Evolutionary conservation across 2,329 filamentous ascomycete genomes (phyloP), one percentile per base, ranked within the genome.

Genomic region (Blumeriella jaapii): DNA sequence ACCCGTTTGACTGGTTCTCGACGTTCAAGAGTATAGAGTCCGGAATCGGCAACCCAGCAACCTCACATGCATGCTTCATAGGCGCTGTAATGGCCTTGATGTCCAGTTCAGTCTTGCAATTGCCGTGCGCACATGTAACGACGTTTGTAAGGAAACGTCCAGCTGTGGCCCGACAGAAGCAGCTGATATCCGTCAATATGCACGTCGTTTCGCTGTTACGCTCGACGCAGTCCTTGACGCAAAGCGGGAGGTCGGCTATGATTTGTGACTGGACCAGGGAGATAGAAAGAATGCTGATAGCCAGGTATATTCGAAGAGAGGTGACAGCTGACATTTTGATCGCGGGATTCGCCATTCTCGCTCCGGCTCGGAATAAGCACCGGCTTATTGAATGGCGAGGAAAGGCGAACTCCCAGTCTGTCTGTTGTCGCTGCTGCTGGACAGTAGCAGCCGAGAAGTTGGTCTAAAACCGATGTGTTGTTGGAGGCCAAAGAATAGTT

Each of bases 71-170:
- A n/a, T 50, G 20, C 39, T 55, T 42, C 19, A 63, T 45, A 19
- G 56, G 53, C 13, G 39, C 42, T 22, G 63, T 40, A 31, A 63
- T 51, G 18, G 53, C 44, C 16, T 45, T 43, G 16, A 55, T 53
- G 30, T 53, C 55, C 18, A 62, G 44, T 26, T 53, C 42, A 27
- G 52, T 45, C 14, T 52, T 36, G 49, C 62, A 65, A 41, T 53
- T 53, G 38, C 52, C 50, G 47, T 55, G 59, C 48, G 59, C 58
- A 48, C 61, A 64, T n/a, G 50, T 49, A 11, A 59, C 49, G 18
- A 59, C 54, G 24, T 57, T 52, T 11, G 56, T 52, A 5, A 64
- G 54, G 34, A 63, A 57, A 20, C 48, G 50, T 1, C 46, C 52
- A 15, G 39, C 39, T 5, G 57, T 55, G 13, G 51, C 50, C 36